These are phyloP conservation scores for Neofusicoccum umdonicola DNA, from an alignment of 2,329 filamentous ascomycete genomes.

Conservation along the genomic window DNA sequence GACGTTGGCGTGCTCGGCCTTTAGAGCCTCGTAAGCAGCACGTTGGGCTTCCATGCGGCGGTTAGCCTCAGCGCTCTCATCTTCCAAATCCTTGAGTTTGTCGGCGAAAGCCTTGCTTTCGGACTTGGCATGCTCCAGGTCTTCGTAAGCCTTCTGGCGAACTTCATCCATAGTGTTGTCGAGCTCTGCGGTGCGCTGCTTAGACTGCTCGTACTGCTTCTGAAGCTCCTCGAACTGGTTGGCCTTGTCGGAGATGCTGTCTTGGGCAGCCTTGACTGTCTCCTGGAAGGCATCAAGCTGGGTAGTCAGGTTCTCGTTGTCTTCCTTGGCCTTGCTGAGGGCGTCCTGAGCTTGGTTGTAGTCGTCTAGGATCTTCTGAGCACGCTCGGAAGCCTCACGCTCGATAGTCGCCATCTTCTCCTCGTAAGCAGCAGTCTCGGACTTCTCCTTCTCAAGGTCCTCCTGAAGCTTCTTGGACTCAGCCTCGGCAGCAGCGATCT, in stretches of 20 bases:
- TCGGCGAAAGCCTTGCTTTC: constrained; percentile 14
- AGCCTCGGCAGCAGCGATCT: constrained; percentile 12
- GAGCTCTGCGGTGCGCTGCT: constrained; percentile 1
- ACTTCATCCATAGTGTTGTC: constrained; percentile 8
- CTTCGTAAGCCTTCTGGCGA: constrained; percentile 1
- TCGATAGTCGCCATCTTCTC: constrained; percentile 10
- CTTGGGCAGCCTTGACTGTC: constrained; percentile 5
- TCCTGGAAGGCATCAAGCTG: constrained; percentile 11
- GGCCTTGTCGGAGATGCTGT: constrained; percentile 9
- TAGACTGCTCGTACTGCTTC: constrained; percentile 11
- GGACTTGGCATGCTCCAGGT: constrained; percentile 13
- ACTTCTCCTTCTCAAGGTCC: constrained; percentile 3
- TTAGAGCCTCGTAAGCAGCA: constrained; percentile 11
- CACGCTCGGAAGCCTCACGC: constrained; percentile 6
- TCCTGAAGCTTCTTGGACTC: neutral
- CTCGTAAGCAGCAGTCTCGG: neutral
- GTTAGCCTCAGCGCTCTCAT: constrained; percentile 11
- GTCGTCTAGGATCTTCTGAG: constrained; percentile 1
- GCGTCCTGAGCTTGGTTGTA: constrained; percentile 2
- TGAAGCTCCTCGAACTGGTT: constrained; percentile 5
- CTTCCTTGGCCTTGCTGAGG: neutral
- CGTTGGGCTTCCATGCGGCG: constrained; percentile 9
- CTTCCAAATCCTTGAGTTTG: constrained; percentile 8
- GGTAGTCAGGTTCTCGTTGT: constrained; percentile 1
- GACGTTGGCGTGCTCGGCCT: neutral